A percentile compares a stretch with the other conserved stretches of the same genome.
phyloP scores from a whole-genome alignment of 805 yeast genomes.

The Barnettozyma vustinii region DNA sequence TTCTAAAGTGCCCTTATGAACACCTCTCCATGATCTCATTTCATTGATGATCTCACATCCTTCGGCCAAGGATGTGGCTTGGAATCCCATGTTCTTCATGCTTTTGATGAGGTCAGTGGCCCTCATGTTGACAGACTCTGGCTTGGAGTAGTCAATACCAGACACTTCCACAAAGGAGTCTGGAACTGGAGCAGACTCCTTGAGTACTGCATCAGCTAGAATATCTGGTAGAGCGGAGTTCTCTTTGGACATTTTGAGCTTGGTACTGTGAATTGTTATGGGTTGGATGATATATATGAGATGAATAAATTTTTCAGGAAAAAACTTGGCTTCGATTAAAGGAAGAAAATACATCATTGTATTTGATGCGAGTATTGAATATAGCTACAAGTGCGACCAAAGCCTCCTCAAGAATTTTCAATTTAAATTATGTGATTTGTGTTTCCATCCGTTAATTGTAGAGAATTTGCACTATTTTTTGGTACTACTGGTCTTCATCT shows the following conservation, averaged over 20 bases:
- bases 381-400: not conserved
- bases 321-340: not conserved
- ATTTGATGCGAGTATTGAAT: not conserved
- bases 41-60: conserved; percentile 91
- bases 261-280: not conserved
- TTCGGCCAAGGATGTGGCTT: conserved; percentile 77
- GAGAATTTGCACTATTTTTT: too few species aligned
- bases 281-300: not conserved
- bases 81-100: conserved; percentile 97
- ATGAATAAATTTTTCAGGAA: not conserved
- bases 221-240: conserved; percentile 53
- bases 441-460: not conserved
- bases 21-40: conserved; percentile 93
- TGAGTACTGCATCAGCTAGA: conserved; percentile 88
- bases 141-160: conserved; percentile 86
- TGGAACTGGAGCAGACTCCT: conserved; percentile 60
- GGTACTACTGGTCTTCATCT: not conserved
- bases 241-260: conserved; percentile 29
- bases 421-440: not conserved
- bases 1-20: conserved; percentile 57
- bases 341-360: not conserved
- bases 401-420: not conserved
- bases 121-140: conserved; percentile 66
- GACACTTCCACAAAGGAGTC: conserved; percentile 79
- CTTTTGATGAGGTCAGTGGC: conserved; percentile 75